Evolutionary conservation across 306 rosid species (phyloP), one percentile per base, ranked within the genome.

Genomic region (Hippophae rhamnoides): DNA sequence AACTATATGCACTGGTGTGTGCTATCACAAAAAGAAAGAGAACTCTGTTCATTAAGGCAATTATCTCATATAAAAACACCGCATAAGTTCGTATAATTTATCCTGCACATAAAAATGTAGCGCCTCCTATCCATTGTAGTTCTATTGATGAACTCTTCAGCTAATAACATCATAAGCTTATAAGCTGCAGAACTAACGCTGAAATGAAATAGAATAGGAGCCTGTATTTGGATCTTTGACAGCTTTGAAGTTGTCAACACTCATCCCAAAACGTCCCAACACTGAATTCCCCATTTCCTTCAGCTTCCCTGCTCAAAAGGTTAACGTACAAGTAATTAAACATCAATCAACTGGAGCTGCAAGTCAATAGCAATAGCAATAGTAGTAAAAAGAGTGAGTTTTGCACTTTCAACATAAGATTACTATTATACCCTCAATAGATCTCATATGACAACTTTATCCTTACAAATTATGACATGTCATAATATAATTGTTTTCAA

Each of bases 221-320:
- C 98, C 96, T 10, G 96, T 81, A 75, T 83, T 87, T 27, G 96
- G 96, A 75, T 92, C 96, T 78, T 92, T 70, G 49, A 87, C 92
- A 31, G 97, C 74, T 65, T 90, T 87, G 68, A 90, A 90, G 81
- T 85, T 87, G 78, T 87, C 97, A 0, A 78, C 56, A 31, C 88
- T 92, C 96, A 92, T 87, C 38, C 98, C 98, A 47, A 87, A 92
- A 59, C 89, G 98, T 44, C 96, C 95, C 78, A 92, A 68, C 61
- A 92, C 47, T 62, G 92, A 87, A 70, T 92, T 92, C 40, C 96
- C 98, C 87, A 92, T 78, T 0, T 87, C 98, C 78, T 92, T 92
- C 71, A 92, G 70, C 74, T 87, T 92, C 14, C 61, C 95, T 92
- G 84, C 65, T 62, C 72, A 60, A 50, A 68, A 18, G 18, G 4